Evolutionary conservation across 1,284 basidiomycete genomes (phyloP), one percentile per base, ranked within the genome.

Genomic region (Cutaneotrichosporon mucoides): DNA sequence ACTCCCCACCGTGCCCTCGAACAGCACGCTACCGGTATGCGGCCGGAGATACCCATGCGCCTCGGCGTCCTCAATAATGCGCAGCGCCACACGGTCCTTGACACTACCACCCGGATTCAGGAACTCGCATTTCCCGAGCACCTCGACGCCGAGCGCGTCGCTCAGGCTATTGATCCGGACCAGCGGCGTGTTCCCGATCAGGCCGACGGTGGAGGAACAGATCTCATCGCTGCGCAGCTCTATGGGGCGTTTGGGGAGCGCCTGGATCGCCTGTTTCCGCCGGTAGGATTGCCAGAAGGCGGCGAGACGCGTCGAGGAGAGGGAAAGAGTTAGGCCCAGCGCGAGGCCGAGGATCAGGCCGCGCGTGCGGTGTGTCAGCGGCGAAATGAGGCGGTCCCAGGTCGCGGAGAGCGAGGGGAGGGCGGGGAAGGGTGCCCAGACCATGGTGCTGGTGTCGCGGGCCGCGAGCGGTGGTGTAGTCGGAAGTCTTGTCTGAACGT

Each of bases 31-130:
- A 2, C 90, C 89, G 0, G 92, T 93, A 66, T 94, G 78, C 0
- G 95, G 96, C 65, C 87, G 83, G 1, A 99, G 79, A 6, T 92
- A 79, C 0, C 92, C 92, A 65, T 85, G 82, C 12, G 84, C 83
- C 75, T 99, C 96, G 0, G 96, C 96, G 71, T 97, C 90, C 62
- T 92, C 84, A 65, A 97, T 92, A 81, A 97, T 92, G 73, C 86
- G 84, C 56, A 98, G 76, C 0, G 94, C 95, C 10, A 99, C 94
- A 24, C 96, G 85, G 76, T 99, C 96, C 77, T 99, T 99, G 49
- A 98, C 90, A 57, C 92, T 97, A 24, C 96, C 96, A 13, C 93
- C 96, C 0, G 96, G 95, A 76, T 99, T 99, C 55, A 99, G 78
- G 73, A 89, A 98, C 88, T 13, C 51, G 38, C 50, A 37, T 33